Conservation (phyloP, 2,329 filamentous ascomycete species). For the Amesomyces nigricolor region DNA sequence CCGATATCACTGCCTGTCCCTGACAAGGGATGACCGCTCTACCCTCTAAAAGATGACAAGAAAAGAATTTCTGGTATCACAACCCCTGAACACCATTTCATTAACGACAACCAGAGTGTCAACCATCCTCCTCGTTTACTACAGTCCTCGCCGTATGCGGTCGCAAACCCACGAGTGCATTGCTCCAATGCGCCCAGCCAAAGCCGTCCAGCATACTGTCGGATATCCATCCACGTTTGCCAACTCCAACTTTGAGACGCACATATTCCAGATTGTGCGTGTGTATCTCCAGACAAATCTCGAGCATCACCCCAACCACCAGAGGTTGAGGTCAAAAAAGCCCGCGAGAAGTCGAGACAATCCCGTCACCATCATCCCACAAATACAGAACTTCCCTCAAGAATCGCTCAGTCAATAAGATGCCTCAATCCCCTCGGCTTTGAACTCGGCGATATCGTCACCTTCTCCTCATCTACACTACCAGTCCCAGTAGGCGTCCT, state of each 20-base stretch:
- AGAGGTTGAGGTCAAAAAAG: too few species aligned
- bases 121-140: background rate
- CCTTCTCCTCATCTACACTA: slow-evolving; percentile 15
- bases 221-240: too few species aligned
- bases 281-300: too few species aligned
- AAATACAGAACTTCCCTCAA: background rate
- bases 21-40: too few species aligned
- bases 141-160: background rate
- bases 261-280: too few species aligned
- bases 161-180: background rate
- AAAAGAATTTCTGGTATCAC: background rate
- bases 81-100: background rate
- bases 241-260: too few species aligned
- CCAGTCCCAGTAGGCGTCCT: background rate
- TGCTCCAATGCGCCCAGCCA: too few species aligned
- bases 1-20: too few species aligned
- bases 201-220: too few species aligned
- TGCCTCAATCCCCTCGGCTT: slow-evolving; percentile 37
- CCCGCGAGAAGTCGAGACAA: too few species aligned
- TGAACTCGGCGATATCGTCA: slow-evolving; percentile 41
- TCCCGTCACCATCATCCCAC: background rate
- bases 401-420: slow-evolving; percentile 32
- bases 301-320: too few species aligned
- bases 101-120: background rate
- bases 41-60: too few species aligned